Evolutionary conservation across 2,329 filamentous ascomycete species (phyloP), one percentile per base, ranked within the genome.

Genomic region (Cladophialophora exuberans): DNA sequence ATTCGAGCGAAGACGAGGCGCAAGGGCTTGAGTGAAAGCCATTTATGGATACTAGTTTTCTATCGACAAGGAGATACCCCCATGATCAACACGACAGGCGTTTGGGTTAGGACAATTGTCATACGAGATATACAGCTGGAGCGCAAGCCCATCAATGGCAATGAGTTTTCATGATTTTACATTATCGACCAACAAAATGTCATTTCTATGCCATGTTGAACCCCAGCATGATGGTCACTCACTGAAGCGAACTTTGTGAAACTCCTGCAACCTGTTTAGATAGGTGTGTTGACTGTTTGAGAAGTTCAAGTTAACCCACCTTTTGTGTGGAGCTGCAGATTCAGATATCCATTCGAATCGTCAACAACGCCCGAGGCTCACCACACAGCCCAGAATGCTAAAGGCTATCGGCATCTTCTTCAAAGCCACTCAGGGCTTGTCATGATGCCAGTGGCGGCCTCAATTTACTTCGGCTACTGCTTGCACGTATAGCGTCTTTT

Each of bases 1-100:
- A 97, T 74, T 87, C 91, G 4, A 80, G 90, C 2, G 90, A 95
- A 56, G 88, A 93, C 49, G 79, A 77, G 11, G 52, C 38, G 10
- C 46, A 49, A 41, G 33, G 20, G 17, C 33, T 60, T 18, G 38
- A 57, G 38, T 48, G 52, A 41, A n/a, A 18, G n/a, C n/a, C 22
- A 15, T 22, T 48, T 9, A 36, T 13, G 20, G 17, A 42, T 26
- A 35, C 7, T 20, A 43, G 20, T 6, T 42, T 54, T n/a, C 25
- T 31, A 26, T 23, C 33, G 33, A 26, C 36, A 22, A 31, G 23
- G 6, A 49, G 35, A 49, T 49, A 53, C 35, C 36, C n/a, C 35
- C 15, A 28, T 30, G 31, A 39, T 41, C 23, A 31, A 44, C 43
- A 48, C 33, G 18, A 25, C n/a, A 11, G 51, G 51, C 28, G 51